phyloP scores from a whole-genome alignment of 2,329 filamentous ascomycete species.

The Akanthomyces lecanii region DNA sequence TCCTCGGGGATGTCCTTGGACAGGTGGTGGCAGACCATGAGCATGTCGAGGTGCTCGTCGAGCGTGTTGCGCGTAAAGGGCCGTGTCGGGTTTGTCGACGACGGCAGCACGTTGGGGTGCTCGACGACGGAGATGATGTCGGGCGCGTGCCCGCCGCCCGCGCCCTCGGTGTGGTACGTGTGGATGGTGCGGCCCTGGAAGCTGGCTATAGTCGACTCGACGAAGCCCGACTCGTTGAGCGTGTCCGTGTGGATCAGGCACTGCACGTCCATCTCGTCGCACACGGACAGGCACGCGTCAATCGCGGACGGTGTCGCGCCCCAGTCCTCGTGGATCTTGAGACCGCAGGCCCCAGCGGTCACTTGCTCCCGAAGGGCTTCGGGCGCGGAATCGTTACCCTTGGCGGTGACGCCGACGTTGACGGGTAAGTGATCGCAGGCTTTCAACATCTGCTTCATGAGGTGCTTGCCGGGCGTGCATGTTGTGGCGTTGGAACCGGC shows the following conservation, averaged over 20 bases:
- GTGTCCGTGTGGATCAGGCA: constrained; percentile 95
- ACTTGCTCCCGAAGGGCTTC: constrained; percentile 73
- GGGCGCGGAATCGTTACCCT: constrained; percentile 80
- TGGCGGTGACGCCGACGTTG: constrained; percentile 87
- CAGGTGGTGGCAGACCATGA: constrained; percentile 96
- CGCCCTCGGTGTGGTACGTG: constrained; percentile 95
- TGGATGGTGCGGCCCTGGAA: constrained; percentile 87
- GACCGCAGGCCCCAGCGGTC: constrained; percentile 76
- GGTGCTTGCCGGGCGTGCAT: constrained; percentile 80
- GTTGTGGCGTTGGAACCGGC: constrained; percentile 65
- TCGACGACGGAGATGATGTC: constrained; percentile 95
- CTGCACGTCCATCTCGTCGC: constrained; percentile 88
- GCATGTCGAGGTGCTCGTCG: constrained; percentile 95
- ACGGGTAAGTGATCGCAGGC: constrained; percentile 76
- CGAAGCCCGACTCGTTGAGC: constrained; percentile 94
- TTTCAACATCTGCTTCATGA: constrained; percentile 86
- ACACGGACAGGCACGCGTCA: constrained; percentile 78
- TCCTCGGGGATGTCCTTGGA: constrained; percentile 92
- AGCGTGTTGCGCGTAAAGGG: constrained; percentile 90
- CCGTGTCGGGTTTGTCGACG: constrained; percentile 76
- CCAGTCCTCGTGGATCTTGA: constrained; percentile 97
- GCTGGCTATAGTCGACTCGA: constrained; percentile 82
- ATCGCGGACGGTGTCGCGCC: constrained; percentile 87
- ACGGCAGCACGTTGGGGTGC: constrained; percentile 72
- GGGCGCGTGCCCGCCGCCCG: constrained; percentile 88